phyloP scores from a whole-genome alignment of 331 rosid species.

The Pyrus hybrid region DNA sequence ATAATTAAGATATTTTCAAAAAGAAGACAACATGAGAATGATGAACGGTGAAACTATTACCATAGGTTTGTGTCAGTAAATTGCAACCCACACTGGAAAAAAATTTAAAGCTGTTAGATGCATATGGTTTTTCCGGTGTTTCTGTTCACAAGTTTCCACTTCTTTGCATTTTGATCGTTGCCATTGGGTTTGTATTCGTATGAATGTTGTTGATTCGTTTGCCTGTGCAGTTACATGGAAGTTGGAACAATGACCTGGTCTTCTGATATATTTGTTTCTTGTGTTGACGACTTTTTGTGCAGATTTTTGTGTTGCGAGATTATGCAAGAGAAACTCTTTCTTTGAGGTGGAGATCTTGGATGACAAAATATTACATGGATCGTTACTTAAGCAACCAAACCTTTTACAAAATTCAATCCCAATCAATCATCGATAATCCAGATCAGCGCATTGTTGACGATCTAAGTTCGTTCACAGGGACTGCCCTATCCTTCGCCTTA shows the following conservation, averaged over 20 bases:
- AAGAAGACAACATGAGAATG: no score
- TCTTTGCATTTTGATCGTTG: neutral
- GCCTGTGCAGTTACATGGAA: neutral
- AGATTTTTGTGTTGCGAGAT: conserved; percentile 89
- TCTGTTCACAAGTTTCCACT: neutral
- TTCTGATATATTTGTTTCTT: conserved; percentile 11
- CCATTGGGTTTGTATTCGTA: neutral
- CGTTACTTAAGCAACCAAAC: conserved; percentile 75
- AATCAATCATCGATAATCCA: conserved; percentile 88
- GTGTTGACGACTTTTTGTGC: conserved; percentile 11
- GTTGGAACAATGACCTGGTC: neutral
- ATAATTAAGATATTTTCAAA: no score
- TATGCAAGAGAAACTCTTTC: conserved; percentile 80
- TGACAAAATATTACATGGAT: conserved; percentile 84
- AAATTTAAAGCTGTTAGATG: neutral
- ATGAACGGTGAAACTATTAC: neutral
- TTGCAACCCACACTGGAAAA: neutral
- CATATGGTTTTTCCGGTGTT: neutral
- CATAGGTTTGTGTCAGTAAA: neutral
- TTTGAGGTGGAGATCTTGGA: conserved; percentile 98
- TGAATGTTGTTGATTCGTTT: neutral
- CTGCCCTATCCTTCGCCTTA: conserved; percentile 75
- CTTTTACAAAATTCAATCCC: conserved; percentile 89
- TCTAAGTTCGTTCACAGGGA: conserved; percentile 77
- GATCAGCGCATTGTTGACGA: conserved; percentile 96